These are phyloP conservation scores for Phytomonas sp. DNA, from an alignment of 208 protist genomes.

Conservation along the genomic window DNA sequence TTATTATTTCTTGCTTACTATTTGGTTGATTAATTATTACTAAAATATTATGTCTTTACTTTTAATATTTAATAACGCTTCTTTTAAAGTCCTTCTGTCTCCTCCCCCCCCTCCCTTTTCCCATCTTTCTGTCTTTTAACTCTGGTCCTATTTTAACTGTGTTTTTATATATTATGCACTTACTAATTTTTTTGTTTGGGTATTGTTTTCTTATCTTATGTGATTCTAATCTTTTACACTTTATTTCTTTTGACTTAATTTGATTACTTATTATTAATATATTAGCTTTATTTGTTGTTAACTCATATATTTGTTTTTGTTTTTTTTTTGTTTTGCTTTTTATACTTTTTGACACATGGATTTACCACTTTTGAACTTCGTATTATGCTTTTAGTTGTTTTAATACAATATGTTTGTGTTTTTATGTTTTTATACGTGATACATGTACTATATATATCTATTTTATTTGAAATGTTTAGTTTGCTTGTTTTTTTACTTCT, in stretches of 20 bases:
- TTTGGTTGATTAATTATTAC: constrained; percentile 54
- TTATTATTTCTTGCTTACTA: constrained; percentile 44
- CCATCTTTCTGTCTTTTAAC: constrained; percentile 22
- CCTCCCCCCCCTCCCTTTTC: constrained; percentile 30
- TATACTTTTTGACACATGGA: constrained; percentile 62
- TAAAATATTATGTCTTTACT: constrained; percentile 51
- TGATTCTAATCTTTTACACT: constrained; percentile 51
- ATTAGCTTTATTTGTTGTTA: constrained; percentile 45
- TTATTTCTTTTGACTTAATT: constrained; percentile 68
- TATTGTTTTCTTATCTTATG: constrained; percentile 88
- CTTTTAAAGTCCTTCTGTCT: constrained; percentile 29
- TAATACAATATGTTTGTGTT: constrained; percentile 77
- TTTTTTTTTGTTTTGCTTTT: constrained; percentile 72
- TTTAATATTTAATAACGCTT: constrained; percentile 55
- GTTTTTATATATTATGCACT: constrained; percentile 82
- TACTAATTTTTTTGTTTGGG: constrained; percentile 75
- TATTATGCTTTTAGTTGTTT: constrained; percentile 80
- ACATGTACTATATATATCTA: constrained; percentile 74
- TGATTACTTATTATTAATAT: constrained; percentile 66
- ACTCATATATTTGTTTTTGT: constrained; percentile 85
- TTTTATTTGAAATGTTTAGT: constrained; percentile 84
- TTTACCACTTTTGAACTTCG: constrained; percentile 83
- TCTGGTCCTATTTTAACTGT: constrained; percentile 15
- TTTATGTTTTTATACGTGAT: constrained; percentile 78
- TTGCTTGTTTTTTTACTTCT: constrained; percentile 74